phyloP scores from a whole-genome alignment of 768 basidiomycete species.

The Tephrocybe sp. region DNA sequence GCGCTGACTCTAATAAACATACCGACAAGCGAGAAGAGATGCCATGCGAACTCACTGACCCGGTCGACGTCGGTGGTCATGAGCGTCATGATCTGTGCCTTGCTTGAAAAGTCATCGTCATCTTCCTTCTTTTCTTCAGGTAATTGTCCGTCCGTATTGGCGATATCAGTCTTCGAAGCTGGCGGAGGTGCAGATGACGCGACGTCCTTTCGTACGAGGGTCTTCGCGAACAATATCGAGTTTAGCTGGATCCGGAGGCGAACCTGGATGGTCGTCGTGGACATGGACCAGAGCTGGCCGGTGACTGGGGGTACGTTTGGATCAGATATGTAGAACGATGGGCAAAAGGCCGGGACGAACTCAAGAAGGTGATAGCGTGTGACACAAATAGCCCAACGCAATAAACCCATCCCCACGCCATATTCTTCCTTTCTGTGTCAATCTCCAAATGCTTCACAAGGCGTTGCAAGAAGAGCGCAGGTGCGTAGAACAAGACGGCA shows the following conservation, averaged over 20 bases:
- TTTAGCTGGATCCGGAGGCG: slow-evolving; percentile 75
- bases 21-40: slow-evolving; percentile 75
- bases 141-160: slow-evolving; percentile 6
- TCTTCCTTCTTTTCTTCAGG: slow-evolving; percentile 32
- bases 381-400: slow-evolving; percentile 34
- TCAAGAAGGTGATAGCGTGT: slow-evolving; percentile 30
- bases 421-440: slow-evolving; percentile 52
- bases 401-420: slow-evolving; percentile 74
- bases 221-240: slow-evolving; percentile 83
- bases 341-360: slow-evolving; percentile 20
- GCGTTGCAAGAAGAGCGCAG: slow-evolving; percentile 57
- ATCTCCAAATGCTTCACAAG: slow-evolving; percentile 66
- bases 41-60: slow-evolving; percentile 81
- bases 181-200: slow-evolving; percentile 54
- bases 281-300: slow-evolving; percentile 68
- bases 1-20: not conserved
- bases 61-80: slow-evolving; percentile 96
- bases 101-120: slow-evolving; percentile 62
- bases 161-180: slow-evolving; percentile 19
- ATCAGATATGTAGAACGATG: not conserved
- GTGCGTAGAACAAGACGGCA: slow-evolving; percentile 64
- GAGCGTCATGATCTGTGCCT: slow-evolving; percentile 87
- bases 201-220: slow-evolving; percentile 79
- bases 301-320: slow-evolving; percentile 38
- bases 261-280: slow-evolving; percentile 68